phyloP scores from a whole-genome alignment of 2,329 filamentous ascomycete species.

The Paecilomyces fulvus region DNA sequence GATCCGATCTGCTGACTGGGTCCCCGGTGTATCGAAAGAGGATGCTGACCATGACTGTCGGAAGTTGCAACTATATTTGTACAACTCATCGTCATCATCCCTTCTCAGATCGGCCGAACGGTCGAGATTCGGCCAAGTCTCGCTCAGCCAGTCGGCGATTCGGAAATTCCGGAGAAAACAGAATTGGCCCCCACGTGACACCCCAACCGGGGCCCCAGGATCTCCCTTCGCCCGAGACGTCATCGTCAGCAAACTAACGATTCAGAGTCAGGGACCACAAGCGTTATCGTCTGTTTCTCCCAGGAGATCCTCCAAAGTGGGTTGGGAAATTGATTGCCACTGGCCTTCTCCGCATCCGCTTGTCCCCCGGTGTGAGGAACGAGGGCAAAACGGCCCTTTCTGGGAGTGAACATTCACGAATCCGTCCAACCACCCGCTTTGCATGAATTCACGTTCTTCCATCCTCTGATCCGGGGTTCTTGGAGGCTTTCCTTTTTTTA shows the following conservation, averaged over 20 bases:
- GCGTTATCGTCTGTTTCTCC: not conserved
- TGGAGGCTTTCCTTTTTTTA: not conserved
- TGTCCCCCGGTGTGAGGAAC: not conserved
- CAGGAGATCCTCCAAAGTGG: no score
- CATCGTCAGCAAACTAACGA: not conserved
- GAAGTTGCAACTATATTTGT: not conserved
- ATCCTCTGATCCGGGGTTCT: not conserved
- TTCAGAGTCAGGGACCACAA: not conserved
- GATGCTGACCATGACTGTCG: no score
- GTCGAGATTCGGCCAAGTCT: not conserved
- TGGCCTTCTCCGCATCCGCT: not conserved
- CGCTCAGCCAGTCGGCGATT: not conserved
- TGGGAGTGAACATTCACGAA: not conserved
- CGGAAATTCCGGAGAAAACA: not conserved
- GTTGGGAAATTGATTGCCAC: not conserved
- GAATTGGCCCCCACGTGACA: not conserved
- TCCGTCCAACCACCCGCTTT: not conserved
- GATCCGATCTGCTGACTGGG: no score
- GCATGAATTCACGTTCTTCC: not conserved
- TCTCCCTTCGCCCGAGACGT: conserved; percentile 4
- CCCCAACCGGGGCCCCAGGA: not conserved
- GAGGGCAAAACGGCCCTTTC: not conserved
- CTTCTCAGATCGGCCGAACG: not conserved
- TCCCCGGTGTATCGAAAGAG: not conserved
- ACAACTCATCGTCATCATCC: not conserved